A percentile compares a stretch with the other conserved stretches of the same genome.
These are phyloP conservation scores for Ceratorhiza oryzae-sativae DNA, from an alignment of 1,284 basidiomycete genomes.

Conservation along the genomic window DNA sequence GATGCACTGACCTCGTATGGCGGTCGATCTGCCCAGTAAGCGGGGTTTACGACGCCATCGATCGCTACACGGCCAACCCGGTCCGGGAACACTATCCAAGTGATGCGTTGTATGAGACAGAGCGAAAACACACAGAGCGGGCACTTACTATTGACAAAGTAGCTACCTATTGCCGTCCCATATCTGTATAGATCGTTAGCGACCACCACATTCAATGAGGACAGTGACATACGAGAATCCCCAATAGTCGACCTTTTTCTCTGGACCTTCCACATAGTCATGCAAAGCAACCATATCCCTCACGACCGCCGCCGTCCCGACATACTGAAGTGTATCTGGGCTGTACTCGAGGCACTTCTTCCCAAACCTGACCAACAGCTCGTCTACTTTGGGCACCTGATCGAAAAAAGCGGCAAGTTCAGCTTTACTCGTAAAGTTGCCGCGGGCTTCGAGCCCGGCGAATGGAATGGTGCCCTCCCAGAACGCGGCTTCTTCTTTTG, in stretches of 20 bases:
- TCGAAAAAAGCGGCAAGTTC: not conserved
- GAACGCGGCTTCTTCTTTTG: not conserved
- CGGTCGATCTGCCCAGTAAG: not conserved
- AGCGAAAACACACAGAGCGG: not conserved
- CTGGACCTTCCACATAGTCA: not conserved
- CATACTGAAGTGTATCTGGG: not conserved
- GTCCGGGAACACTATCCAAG: not conserved
- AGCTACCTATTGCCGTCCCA: not conserved
- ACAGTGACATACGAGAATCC: not conserved
- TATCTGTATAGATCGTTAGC: not conserved
- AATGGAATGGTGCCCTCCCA: conserved; percentile 5
- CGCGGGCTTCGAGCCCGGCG: conserved; percentile 37
- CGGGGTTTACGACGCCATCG: not conserved
- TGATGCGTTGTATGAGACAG: not conserved
- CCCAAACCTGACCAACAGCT: not conserved
- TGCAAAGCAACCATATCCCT: not conserved
- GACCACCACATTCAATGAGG: not conserved
- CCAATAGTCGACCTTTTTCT: not conserved
- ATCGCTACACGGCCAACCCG: conserved; percentile 2
- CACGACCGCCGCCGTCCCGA: not conserved
- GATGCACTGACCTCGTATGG: not conserved
- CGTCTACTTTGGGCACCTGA: not conserved
- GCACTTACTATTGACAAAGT: conserved; percentile 10
- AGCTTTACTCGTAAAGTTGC: too few relatives aligned
- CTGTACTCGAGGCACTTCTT: not conserved